phyloP scores from a whole-genome alignment of 805 yeast species.

The Starmera amethionina region DNA sequence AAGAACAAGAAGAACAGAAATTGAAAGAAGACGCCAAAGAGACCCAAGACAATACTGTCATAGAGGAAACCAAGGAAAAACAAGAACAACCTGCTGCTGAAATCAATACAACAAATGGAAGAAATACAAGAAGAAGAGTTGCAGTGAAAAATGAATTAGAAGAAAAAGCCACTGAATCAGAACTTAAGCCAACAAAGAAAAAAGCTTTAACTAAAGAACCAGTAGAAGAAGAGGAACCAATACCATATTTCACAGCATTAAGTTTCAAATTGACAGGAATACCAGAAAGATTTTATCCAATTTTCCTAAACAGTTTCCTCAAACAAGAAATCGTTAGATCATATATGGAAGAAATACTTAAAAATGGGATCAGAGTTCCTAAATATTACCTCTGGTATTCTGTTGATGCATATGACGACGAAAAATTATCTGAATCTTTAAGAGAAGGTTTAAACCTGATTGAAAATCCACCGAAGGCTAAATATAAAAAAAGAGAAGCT shows the following conservation, averaged over 20 bases:
- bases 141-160: slow-evolving; percentile 7
- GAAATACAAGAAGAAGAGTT: slow-evolving; percentile 13
- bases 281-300: slow-evolving; percentile 54
- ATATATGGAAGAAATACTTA: slow-evolving; percentile 52
- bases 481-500: slow-evolving; percentile 19
- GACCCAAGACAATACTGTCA: slow-evolving; percentile 16
- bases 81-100: slow-evolving; percentile 12
- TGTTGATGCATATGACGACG: slow-evolving; percentile 68
- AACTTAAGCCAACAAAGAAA: slow-evolving; percentile 1
- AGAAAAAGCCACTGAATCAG: slow-evolving; percentile 21
- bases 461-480: slow-evolving; percentile 34
- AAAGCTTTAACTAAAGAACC: slow-evolving; percentile 13
- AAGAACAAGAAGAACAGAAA: slow-evolving; percentile 12
- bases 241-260: slow-evolving; percentile 42
- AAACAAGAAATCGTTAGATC: slow-evolving; percentile 44
- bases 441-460: slow-evolving; percentile 46
- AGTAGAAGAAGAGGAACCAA: slow-evolving; percentile 26
- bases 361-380: slow-evolving; percentile 48
- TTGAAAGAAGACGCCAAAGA: slow-evolving; percentile 10
- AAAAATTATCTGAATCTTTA: slow-evolving; percentile 50
- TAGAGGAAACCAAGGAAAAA: slow-evolving; percentile 21
- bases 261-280: slow-evolving; percentile 59
- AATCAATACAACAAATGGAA: slow-evolving; percentile 6
- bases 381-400: slow-evolving; percentile 75
- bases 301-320: slow-evolving; percentile 56